phyloP scores from a whole-genome alignment of 148 eudicot species.

The Fagopyrum esculentum region DNA sequence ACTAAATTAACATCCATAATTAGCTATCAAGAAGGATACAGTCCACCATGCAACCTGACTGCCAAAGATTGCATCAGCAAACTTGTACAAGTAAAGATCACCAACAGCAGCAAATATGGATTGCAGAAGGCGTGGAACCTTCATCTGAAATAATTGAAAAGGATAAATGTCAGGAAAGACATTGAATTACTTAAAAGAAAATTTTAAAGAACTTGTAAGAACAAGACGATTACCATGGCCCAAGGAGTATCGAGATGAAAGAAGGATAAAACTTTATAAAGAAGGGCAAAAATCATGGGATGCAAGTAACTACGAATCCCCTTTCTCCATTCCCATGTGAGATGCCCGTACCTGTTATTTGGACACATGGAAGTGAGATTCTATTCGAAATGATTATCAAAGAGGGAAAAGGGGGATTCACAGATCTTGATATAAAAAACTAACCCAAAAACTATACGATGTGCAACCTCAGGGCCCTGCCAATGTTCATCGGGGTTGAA shows the following conservation, averaged over 20 bases:
- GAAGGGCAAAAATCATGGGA: slow-evolving; percentile 70
- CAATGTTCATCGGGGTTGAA: slow-evolving; percentile 98
- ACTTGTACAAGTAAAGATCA: slow-evolving; percentile 78
- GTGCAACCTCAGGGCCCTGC: slow-evolving; percentile 96
- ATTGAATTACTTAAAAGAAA: not conserved
- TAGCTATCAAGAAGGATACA: slow-evolving; percentile 55
- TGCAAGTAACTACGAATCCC: slow-evolving; percentile 88
- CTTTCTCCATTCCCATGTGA: slow-evolving; percentile 91
- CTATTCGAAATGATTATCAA: not conserved
- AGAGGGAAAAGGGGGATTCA: not conserved
- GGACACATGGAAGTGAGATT: slow-evolving; percentile 15
- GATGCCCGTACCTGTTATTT: slow-evolving; percentile 70
- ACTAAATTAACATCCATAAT: not conserved
- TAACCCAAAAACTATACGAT: slow-evolving; percentile 75
- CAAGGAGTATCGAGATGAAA: slow-evolving; percentile 70
- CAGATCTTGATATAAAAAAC: not conserved
- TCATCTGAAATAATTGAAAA: slow-evolving; percentile 38
- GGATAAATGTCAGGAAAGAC: not conserved
- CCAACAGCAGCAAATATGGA: slow-evolving; percentile 73
- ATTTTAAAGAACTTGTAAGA: not conserved
- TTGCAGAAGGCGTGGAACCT: slow-evolving; percentile 74
- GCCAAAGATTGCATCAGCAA: slow-evolving; percentile 50
- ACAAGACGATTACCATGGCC: slow-evolving; percentile 55
- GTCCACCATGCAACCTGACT: slow-evolving; percentile 70
- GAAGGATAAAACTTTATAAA: slow-evolving; percentile 69